phyloP scores from a whole-genome alignment of 768 basidiomycete species.

The Hygrophoropsis aurantiaca region DNA sequence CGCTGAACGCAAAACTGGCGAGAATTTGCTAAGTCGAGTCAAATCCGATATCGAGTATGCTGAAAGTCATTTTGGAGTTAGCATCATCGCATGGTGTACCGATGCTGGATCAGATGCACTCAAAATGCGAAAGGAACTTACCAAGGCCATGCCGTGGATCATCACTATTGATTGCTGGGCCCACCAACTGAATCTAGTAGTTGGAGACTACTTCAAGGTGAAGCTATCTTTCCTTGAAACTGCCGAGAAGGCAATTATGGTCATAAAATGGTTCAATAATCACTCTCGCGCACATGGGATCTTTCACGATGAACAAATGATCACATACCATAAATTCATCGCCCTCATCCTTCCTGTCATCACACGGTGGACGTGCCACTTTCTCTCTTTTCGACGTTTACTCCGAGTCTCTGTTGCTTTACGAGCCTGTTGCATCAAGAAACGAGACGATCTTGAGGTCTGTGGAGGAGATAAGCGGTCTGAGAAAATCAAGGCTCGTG shows the following conservation, averaged over 20 bases:
- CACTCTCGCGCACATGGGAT: conserved; percentile 27
- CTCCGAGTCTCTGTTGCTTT: conserved; percentile 19
- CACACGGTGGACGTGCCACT: conserved; percentile 34
- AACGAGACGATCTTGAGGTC: conserved; percentile 7
- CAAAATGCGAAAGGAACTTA: conserved; percentile 19
- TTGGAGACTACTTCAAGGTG: conserved; percentile 32
- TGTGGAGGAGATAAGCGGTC: conserved; percentile 9
- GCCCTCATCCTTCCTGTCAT: conserved; percentile 31
- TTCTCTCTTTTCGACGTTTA: conserved; percentile 20
- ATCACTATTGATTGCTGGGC: conserved; percentile 24
- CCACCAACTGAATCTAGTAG: conserved; percentile 34
- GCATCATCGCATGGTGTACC: conserved; percentile 21
- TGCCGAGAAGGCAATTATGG: conserved; percentile 14
- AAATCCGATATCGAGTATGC: conserved; percentile 21
- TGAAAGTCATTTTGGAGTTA: conserved; percentile 12
- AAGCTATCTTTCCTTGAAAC: conserved; percentile 11
- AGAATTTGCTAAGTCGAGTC: conserved; percentile 21
- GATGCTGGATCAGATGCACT: conserved; percentile 24
- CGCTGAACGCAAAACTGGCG: conserved; percentile 22
- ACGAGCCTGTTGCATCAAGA: conserved; percentile 4
- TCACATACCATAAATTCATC: background rate
- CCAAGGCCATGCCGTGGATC: background rate
- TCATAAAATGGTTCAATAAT: conserved; percentile 34
- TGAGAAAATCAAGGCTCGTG: conserved; percentile 17
- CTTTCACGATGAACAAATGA: background rate